Evolutionary conservation across 179 eudicot genomes (phyloP), one percentile per base, ranked within the genome.

Genomic region (Vitellaria paradoxa): DNA sequence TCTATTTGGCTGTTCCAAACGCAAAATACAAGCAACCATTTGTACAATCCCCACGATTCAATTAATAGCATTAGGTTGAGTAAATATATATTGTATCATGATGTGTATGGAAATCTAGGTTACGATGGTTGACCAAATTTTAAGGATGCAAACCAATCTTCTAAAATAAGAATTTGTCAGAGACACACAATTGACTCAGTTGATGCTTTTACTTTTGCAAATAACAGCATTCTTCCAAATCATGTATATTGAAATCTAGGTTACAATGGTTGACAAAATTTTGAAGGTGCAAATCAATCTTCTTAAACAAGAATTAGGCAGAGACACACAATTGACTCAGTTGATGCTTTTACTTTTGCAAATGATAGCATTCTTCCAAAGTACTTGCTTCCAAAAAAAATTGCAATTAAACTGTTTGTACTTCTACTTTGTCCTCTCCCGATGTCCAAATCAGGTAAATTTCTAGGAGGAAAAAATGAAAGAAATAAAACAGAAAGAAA

Each of bases 131-230:
- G 37, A 30, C 37, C 1, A 30, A 30, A 30, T 37, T 60, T 24
- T 53, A 71, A 53, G 23, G 42, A 12, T 17, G 50, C 49, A 40
- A 66, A 66, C 37, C 70, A 66, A 12, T 9, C 74, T 40, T 18
- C 75, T 55, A 24, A 72, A 72, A 26, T 6, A 56, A 55, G 49
- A 55, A 55, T 72, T 17, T n/a, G 52, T 56, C 75, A 72, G 0
- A 37, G 15, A 72, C 37, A 14, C 24, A 72, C 75, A n/a, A 56
- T 59, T 23, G 17, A 10, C 64, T 30, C 47, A 56, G 12, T 53
- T 9, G 15, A 9, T 46, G 20, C 3, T 50, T 56, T 56, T 72
- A 24, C 12, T 24, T 26, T 46, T 40, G 37, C 75, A 26, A 2
- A 37, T 50, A 23, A 72, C 56, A 18, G 37, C 26, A 56, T 42